Evolutionary conservation across 495 filamentous ascomycete species (phyloP), one percentile per base, ranked within the genome.

Genomic region (Extremus antarcticus): DNA sequence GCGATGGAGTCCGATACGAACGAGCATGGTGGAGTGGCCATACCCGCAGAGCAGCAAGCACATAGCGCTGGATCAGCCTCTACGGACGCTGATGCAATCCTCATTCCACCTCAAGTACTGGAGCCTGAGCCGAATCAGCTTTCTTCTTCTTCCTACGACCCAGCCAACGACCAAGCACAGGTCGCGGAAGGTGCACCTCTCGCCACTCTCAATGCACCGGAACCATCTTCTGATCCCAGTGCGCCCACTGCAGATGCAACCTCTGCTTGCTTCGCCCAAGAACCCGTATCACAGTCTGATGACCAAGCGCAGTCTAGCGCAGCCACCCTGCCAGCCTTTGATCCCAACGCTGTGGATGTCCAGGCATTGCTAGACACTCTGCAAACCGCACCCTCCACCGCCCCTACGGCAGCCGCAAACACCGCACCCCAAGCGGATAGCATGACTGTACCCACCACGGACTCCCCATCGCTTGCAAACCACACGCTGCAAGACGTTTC

Each of bases 351-450:
- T 50, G 64, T 71, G 45, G 61, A 72, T 53, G 65, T 68, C 40
- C 71, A 74, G 60, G 62, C 71, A 23, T 46, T 74, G n/a, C 56
- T 74, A 53, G 65, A 69, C 54, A 68, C 63, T 20, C 60, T 58
- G 13, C 22, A 54, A 29, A 24, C 68, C 23, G 59, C 70, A 51
- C 56, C 68, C 25, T 47, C 55, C 21, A 16, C 41, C 16, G 51
- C 54, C n/a, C 43, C 24, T 40, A 13, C 4, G 4, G 29, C 29
- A 35, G 29, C 29, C 13, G 29, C 51, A 4, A 24, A 16, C 46
- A 32, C 39, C 25, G 47, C 47, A 11, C 47, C 54, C 43, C 25
- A 23, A 32, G 38, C 2, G 25, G 48, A 50, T 32, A 48, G 47
- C 45, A 47, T 35, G 25, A 54, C 54, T 57, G 50, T 53, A 29